A percentile compares a stretch with the other conserved stretches of the same genome.
phyloP scores from a whole-genome alignment of 768 basidiomycete genomes.

The Butyriboletus loyo region DNA sequence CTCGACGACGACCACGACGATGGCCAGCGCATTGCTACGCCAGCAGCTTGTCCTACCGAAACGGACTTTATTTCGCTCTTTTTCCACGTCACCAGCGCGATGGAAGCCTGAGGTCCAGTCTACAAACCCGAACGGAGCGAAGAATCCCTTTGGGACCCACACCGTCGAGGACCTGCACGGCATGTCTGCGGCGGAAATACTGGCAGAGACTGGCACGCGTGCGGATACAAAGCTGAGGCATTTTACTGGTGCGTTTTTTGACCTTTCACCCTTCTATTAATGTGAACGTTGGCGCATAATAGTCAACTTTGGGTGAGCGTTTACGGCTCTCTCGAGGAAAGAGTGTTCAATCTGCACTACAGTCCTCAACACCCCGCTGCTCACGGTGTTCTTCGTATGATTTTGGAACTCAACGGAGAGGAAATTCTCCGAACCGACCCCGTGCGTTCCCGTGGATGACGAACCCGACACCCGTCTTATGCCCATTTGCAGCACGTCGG shows the following conservation, averaged over 20 bases:
- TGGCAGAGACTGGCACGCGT: conserved; percentile 68
- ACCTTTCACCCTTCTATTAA: conserved; percentile 1
- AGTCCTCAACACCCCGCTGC: conserved; percentile 95
- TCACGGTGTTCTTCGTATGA: conserved; percentile 96
- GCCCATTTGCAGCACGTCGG: conserved; percentile 74
- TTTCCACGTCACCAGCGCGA: conserved; percentile 25
- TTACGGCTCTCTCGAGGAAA: background rate
- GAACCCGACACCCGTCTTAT: conserved; percentile 3
- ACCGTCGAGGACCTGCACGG: conserved; percentile 84
- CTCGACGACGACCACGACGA: conserved; percentile 37
- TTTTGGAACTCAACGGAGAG: conserved; percentile 96
- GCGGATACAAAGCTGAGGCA: conserved; percentile 84
- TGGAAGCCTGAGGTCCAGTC: conserved; percentile 25
- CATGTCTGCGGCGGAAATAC: conserved; percentile 73
- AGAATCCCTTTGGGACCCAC: conserved; percentile 62
- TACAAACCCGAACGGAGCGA: conserved; percentile 30
- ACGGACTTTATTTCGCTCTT: conserved; percentile 23
- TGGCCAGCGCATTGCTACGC: conserved; percentile 68
- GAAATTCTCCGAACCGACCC: conserved; percentile 87
- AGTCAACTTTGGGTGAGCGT: conserved; percentile 89
- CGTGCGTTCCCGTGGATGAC: conserved; percentile 36
- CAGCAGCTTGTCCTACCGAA: conserved; percentile 46
- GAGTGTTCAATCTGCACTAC: background rate
- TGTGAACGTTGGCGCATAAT: conserved; percentile 5
- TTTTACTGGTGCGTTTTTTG: conserved; percentile 71